phyloP scores from a whole-genome alignment of 2,329 filamentous ascomycete species.

The Colletotrichum karsti region DNA sequence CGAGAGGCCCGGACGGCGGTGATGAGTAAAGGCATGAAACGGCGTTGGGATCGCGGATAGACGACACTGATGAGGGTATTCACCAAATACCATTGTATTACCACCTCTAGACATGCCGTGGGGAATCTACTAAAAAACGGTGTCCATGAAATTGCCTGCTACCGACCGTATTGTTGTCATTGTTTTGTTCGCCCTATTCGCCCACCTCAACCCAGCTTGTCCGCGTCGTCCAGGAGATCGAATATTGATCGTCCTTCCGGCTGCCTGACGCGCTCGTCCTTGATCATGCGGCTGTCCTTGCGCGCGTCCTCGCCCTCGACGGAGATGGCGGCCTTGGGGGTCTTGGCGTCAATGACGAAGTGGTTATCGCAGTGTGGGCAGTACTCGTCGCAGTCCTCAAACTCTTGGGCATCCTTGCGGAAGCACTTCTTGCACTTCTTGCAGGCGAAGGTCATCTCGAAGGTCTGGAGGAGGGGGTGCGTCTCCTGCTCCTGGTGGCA shows the following conservation, averaged over 20 bases:
- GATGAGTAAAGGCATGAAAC: constrained; percentile 32
- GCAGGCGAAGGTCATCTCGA: constrained; percentile 95
- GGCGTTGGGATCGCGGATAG: constrained; percentile 26
- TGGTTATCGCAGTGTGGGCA: constrained; percentile 99
- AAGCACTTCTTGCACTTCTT: constrained; percentile 99
- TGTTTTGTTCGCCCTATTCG: constrained; percentile 12
- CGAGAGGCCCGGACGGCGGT: constrained; percentile 59
- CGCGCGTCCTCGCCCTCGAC: constrained; percentile 92
- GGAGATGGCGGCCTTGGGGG: constrained; percentile 82
- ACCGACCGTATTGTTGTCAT: background rate
- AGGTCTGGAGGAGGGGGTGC: constrained; percentile 78
- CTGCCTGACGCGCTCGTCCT: constrained; percentile 81
- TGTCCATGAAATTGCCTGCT: constrained; percentile 27
- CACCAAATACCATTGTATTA: constrained; percentile 44
- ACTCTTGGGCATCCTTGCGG: constrained; percentile 90
- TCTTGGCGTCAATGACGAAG: constrained; percentile 89
- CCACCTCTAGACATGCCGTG: constrained; percentile 40
- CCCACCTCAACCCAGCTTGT: constrained; percentile 74
- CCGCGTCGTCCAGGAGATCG: constrained; percentile 77
- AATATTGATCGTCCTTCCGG: constrained; percentile 71
- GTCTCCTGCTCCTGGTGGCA: constrained; percentile 86
- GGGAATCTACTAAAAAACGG: constrained; percentile 26
- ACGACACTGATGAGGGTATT: constrained; percentile 29
- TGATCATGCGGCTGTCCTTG: constrained; percentile 89
- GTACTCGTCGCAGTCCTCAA: constrained; percentile 97